Evolutionary conservation across 495 filamentous ascomycete species (phyloP).

Genomic region (Wilcoxina mikolae): DNA sequence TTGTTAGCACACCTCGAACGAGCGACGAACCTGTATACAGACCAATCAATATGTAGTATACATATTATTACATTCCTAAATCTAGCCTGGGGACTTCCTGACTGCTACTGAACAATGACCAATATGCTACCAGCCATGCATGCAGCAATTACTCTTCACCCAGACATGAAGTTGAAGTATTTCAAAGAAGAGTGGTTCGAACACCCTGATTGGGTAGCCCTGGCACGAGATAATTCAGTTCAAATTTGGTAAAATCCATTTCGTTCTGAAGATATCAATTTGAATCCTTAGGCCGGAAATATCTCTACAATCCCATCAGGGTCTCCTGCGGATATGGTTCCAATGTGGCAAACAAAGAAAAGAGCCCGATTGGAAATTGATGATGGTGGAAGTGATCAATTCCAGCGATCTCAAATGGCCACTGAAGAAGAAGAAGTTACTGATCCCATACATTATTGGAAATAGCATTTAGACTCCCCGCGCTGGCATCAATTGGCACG

Average conservation of each 20-base stretch:
- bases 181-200: background rate
- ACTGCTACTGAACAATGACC: background rate
- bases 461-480: background rate
- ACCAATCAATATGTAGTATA: background rate
- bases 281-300: too few species aligned
- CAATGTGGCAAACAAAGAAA: background rate
- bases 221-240: background rate
- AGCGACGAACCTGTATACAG: background rate
- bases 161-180: background rate
- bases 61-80: background rate
- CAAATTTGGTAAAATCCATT: background rate
- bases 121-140: background rate
- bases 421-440: background rate
- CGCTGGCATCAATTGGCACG: background rate
- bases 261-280: too few species aligned
- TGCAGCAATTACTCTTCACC: background rate
- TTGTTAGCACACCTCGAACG: background rate
- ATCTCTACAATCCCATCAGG: background rate
- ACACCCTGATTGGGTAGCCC: background rate
- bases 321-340: background rate
- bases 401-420: background rate
- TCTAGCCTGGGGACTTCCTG: background rate
- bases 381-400: background rate
- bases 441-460: background rate
- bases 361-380: background rate